Conservation (phyloP, 108 stramenopile species). For the Fistulifera solaris region DNA sequence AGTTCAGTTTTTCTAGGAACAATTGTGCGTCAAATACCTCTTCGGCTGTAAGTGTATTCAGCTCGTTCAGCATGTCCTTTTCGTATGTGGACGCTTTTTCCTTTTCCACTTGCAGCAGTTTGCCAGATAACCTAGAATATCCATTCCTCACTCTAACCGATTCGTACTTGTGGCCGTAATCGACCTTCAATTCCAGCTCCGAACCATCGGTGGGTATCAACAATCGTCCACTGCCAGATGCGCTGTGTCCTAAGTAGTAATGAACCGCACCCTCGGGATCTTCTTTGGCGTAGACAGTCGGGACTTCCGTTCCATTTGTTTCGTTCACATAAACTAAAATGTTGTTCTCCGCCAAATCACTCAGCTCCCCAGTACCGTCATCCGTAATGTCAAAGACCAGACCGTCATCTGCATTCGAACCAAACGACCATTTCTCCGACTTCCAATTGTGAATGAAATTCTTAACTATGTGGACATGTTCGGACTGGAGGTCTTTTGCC, state of each 20-base stretch:
- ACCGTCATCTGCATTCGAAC: not conserved
- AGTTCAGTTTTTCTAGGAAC: not conserved
- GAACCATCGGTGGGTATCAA: not conserved
- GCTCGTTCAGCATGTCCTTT: conserved; percentile 4
- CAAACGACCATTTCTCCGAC: conserved; percentile 14
- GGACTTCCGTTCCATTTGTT: conserved; percentile 17
- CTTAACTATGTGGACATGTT: conserved; percentile 33
- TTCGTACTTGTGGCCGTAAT: conserved; percentile 6
- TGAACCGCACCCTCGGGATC: conserved; percentile 13
- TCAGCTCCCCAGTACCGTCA: conserved; percentile 40
- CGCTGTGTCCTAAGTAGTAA: conserved; percentile 14
- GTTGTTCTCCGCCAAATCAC: conserved; percentile 26
- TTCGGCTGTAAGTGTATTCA: not conserved
- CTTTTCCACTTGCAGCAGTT: not conserved
- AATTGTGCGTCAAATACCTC: not conserved
- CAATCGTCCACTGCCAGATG: not conserved
- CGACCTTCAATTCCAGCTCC: conserved; percentile 7
- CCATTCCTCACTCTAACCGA: not conserved
- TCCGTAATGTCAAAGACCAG: conserved; percentile 56
- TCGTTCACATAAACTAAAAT: conserved; percentile 57
- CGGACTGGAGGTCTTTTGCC: conserved; percentile 21
- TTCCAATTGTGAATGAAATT: conserved; percentile 32
- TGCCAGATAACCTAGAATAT: conserved; percentile 1
- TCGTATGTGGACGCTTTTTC: not conserved
- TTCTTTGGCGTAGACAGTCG: conserved; percentile 13